Evolutionary conservation across 23 red algal species (phyloP).

Genomic region (Chondrus crispus): DNA sequence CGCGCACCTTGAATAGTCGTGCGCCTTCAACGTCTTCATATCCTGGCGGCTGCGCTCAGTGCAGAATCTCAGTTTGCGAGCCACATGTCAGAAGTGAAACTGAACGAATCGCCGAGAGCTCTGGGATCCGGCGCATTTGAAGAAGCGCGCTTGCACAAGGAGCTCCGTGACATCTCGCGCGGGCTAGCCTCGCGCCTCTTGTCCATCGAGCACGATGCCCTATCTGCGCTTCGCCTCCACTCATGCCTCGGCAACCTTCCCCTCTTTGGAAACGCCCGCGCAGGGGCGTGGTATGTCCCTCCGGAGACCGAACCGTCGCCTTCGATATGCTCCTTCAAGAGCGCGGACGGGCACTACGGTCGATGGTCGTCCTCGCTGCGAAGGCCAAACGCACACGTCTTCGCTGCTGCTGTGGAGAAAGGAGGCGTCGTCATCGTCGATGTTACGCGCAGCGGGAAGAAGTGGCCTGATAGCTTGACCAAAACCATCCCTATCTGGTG

Average conservation of each 20-base stretch:
- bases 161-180: no score
- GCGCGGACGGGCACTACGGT: conserved; percentile 67
- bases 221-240: not conserved
- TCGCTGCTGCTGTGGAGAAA: not conserved
- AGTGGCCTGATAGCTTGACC: conserved; percentile 41
- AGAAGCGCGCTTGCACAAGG: no score
- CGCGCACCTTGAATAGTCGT: no score
- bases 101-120: no score
- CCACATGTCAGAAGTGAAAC: no score
- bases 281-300: conserved; percentile 59
- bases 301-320: not conserved
- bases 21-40: no score
- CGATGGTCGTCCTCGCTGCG: conserved; percentile 41
- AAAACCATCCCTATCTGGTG: conserved; percentile 68
- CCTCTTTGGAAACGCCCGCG: conserved; percentile 45
- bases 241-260: not conserved
- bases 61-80: no score
- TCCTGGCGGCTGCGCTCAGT: no score
- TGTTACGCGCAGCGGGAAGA: conserved; percentile 62
- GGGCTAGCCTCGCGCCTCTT: conserved; percentile 40
- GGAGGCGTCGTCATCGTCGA: conserved; percentile 51
- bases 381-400: conserved; percentile 48
- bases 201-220: conserved; percentile 44
- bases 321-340: conserved; percentile 37
- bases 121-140: no score